Evolutionary conservation across 352 stramenopile species (phyloP).

Genomic region (Phytophthora cactorum): DNA sequence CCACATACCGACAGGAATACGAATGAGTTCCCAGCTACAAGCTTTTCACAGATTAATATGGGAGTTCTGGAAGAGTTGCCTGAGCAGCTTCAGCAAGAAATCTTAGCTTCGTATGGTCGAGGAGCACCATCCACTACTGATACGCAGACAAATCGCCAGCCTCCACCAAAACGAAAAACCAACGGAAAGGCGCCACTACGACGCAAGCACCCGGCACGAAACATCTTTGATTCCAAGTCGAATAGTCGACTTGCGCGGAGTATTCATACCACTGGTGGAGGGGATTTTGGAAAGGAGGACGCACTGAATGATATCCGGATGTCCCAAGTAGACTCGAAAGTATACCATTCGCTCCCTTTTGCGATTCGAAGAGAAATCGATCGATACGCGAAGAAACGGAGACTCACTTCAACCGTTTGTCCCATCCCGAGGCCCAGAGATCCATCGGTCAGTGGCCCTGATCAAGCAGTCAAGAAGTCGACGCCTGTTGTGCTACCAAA

Average conservation of each 20-base stretch:
- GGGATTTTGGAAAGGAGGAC: slow-evolving; percentile 22
- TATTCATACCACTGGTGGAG: neutral
- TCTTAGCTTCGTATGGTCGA: slow-evolving; percentile 48
- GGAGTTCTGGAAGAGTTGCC: slow-evolving; percentile 68
- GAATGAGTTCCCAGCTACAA: slow-evolving; percentile 18
- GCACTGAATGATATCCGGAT: slow-evolving; percentile 72
- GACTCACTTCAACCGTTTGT: slow-evolving; percentile 25
- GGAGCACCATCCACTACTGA: slow-evolving; percentile 1
- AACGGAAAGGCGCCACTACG: slow-evolving; percentile 43
- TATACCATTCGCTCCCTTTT: slow-evolving; percentile 77
- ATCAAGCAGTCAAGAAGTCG: slow-evolving; percentile 16
- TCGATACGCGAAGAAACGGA: slow-evolving; percentile 59
- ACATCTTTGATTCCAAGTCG: slow-evolving; percentile 44
- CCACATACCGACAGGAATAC: neutral
- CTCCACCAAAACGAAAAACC: slow-evolving; percentile 21
- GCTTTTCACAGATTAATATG: slow-evolving; percentile 73
- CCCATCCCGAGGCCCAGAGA: slow-evolving; percentile 9
- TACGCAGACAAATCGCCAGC: slow-evolving; percentile 2
- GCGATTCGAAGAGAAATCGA: slow-evolving; percentile 76
- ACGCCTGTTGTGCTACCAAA: slow-evolving; percentile 28
- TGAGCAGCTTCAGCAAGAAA: slow-evolving; percentile 56
- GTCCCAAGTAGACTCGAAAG: slow-evolving; percentile 81
- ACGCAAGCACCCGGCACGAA: slow-evolving; percentile 26
- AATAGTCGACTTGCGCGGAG: slow-evolving; percentile 19
- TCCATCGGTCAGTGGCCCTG: slow-evolving; percentile 1